Evolutionary conservation across 179 eudicot genomes (phyloP), one percentile per base, ranked within the genome.

Genomic region (Monotropa hypopitys): DNA sequence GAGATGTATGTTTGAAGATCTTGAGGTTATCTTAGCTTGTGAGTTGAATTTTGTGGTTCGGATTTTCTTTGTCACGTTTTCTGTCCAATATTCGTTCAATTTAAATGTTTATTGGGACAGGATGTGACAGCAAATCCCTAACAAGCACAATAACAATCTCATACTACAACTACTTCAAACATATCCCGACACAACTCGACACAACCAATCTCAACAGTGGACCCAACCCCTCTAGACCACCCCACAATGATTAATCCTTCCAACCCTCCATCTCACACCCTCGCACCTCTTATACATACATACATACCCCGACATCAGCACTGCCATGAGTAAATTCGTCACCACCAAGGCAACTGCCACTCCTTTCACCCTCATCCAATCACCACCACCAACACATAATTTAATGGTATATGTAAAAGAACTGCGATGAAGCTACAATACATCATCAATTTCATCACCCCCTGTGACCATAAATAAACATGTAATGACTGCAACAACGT

Each of bases 81-180:
- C n/a, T n/a, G n/a, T n/a, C n/a, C n/a, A n/a, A n/a, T n/a, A n/a
- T n/a, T n/a, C n/a, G n/a, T n/a, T n/a, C n/a, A n/a, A n/a, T n/a
- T n/a, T n/a, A n/a, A n/a, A n/a, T n/a, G n/a, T n/a, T n/a, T n/a
- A n/a, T n/a, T n/a, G n/a, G n/a, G n/a, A n/a, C n/a, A n/a, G n/a
- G n/a, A n/a, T n/a, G n/a, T n/a, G n/a, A n/a, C n/a, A n/a, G n/a
- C n/a, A n/a, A n/a, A n/a, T n/a, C n/a, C n/a, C n/a, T n/a, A n/a
- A n/a, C 89, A 65, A 93, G 80, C 8, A 95, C 94, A 0, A 92
- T 93, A 80, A 95, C 91, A 35, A 93, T 95, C 84, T 93, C 99
- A 54, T 95, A 95, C 97, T 98, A 95, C 99, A 98, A 94, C 99
- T 98, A 95, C 80, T 95, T 98, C 61, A 95, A 75, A 65, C 99